A percentile compares a stretch with the other conserved stretches of the same genome.
Conservation (phyloP, 1,284 basidiomycete species). For the Trichosporon asahii region DNA sequence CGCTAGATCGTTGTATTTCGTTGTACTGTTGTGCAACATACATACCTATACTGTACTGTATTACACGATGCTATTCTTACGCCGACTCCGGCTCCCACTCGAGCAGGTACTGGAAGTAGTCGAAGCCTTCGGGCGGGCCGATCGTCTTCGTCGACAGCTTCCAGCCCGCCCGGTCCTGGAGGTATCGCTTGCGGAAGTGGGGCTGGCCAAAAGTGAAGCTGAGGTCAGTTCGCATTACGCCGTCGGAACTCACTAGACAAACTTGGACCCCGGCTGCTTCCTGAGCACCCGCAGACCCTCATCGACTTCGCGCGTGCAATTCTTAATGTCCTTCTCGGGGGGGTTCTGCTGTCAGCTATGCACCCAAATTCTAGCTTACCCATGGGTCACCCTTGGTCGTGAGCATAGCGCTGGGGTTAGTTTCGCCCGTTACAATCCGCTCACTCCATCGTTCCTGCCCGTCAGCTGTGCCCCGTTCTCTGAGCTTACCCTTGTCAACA, state of each 20-base stretch:
- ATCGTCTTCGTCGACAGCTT: slow-evolving; percentile 39
- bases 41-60: not conserved
- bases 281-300: slow-evolving; percentile 72
- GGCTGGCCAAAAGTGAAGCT: slow-evolving; percentile 83
- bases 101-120: slow-evolving; percentile 74
- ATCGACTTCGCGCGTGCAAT: slow-evolving; percentile 75
- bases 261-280: slow-evolving; percentile 58
- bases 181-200: slow-evolving; percentile 74
- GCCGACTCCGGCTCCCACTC: slow-evolving; percentile 24
- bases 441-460: slow-evolving; percentile 74
- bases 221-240: slow-evolving; percentile 1
- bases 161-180: slow-evolving; percentile 50
- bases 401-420: slow-evolving; percentile 66
- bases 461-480: slow-evolving; percentile 9
- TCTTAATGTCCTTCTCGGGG: slow-evolving; percentile 66
- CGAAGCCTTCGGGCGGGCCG: slow-evolving; percentile 65
- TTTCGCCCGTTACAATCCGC: no score
- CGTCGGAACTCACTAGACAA: slow-evolving; percentile 66
- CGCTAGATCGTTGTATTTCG: not conserved
- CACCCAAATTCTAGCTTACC: slow-evolving; percentile 57
- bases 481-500: slow-evolving; percentile 73
- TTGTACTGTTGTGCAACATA: slow-evolving; percentile 7
- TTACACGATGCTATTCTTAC: not conserved
- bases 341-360: slow-evolving; percentile 62
- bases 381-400: slow-evolving; percentile 82